These are phyloP conservation scores for Wickerhamiella alocasiicola DNA, from an alignment of 805 yeast species.

Conservation along the genomic window DNA sequence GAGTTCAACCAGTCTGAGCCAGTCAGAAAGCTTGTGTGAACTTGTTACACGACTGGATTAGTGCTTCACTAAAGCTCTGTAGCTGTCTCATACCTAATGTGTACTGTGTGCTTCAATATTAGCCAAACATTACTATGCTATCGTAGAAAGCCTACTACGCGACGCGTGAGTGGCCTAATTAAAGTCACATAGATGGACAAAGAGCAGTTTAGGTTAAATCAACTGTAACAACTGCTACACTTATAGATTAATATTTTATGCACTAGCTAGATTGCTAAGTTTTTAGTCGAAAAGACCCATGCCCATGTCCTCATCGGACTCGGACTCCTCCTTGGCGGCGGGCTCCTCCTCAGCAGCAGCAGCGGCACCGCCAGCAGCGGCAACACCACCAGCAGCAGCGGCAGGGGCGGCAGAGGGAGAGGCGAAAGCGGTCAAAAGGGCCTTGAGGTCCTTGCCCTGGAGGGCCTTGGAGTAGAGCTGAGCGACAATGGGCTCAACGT, in stretches of 20 bases:
- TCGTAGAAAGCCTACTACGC: too few relatives aligned
- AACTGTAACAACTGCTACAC: too few relatives aligned
- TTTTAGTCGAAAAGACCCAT: constrained; percentile 85
- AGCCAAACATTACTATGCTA: too few relatives aligned
- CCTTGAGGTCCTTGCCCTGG: constrained; percentile 72
- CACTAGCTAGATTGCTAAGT: constrained; percentile 9
- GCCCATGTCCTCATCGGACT: constrained; percentile 81
- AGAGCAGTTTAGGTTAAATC: too few relatives aligned
- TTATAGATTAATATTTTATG: constrained; percentile 7
- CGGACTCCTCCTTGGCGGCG: constrained; percentile 44
- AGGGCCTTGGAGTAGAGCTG: constrained; percentile 81
- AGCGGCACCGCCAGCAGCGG: constrained; percentile 51
- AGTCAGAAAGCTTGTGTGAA: too few relatives aligned
- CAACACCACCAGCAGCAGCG: constrained; percentile 49
- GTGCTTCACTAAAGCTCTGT: too few relatives aligned
- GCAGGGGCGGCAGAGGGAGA: constrained; percentile 55
- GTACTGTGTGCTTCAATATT: too few relatives aligned
- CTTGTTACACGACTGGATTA: too few relatives aligned
- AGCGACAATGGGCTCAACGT: constrained; percentile 54
- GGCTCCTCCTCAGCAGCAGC: constrained; percentile 43
- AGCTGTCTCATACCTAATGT: too few relatives aligned
- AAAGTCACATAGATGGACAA: too few relatives aligned
- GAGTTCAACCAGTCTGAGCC: too few relatives aligned
- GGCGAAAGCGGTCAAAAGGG: constrained; percentile 53
- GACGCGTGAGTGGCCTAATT: too few relatives aligned